phyloP scores from a whole-genome alignment of 208 protist genomes.

The Leishmania arabica region DNA sequence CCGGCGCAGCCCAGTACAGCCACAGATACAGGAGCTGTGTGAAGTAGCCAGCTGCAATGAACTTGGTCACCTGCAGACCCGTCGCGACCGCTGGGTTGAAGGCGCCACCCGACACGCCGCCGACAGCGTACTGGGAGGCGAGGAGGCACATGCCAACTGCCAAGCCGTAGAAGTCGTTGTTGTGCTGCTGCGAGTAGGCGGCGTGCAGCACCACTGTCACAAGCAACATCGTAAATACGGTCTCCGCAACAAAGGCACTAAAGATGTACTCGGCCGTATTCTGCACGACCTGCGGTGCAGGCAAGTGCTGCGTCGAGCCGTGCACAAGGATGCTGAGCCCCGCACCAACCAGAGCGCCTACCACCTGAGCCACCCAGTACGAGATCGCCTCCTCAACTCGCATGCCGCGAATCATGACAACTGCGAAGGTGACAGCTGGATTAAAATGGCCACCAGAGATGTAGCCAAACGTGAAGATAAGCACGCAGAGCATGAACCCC shows the following conservation, averaged over 20 bases:
- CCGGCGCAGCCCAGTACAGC: constrained; percentile 82
- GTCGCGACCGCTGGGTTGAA: constrained; percentile 86
- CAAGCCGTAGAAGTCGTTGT: constrained; percentile 80
- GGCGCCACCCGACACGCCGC: constrained; percentile 74
- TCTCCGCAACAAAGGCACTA: constrained; percentile 65
- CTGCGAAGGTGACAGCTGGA: constrained; percentile 75
- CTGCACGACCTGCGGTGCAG: constrained; percentile 72
- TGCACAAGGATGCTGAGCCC: constrained; percentile 58
- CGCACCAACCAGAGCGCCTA: constrained; percentile 71
- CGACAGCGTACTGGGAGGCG: constrained; percentile 74
- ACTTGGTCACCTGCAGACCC: constrained; percentile 72
- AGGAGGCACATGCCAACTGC: constrained; percentile 78
- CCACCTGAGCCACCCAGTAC: constrained; percentile 81
- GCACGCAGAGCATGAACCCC: constrained; percentile 76
- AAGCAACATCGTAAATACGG: constrained; percentile 72
- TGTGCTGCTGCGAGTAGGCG: constrained; percentile 72
- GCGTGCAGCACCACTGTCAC: constrained; percentile 79
- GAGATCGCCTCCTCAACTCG: constrained; percentile 74
- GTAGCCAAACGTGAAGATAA: constrained; percentile 89
- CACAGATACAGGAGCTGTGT: constrained; percentile 81
- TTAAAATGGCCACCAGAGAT: constrained; percentile 87
- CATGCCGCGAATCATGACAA: constrained; percentile 65
- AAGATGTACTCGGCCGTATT: constrained; percentile 71
- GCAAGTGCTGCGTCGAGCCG: constrained; percentile 64
- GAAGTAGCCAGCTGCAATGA: constrained; percentile 68